Percentiles rank a stretch among this genome's conserved stretches.
Evolutionary conservation across 2,329 filamentous ascomycete species (phyloP).

Genomic region (Tolypocladium amazonense): DNA sequence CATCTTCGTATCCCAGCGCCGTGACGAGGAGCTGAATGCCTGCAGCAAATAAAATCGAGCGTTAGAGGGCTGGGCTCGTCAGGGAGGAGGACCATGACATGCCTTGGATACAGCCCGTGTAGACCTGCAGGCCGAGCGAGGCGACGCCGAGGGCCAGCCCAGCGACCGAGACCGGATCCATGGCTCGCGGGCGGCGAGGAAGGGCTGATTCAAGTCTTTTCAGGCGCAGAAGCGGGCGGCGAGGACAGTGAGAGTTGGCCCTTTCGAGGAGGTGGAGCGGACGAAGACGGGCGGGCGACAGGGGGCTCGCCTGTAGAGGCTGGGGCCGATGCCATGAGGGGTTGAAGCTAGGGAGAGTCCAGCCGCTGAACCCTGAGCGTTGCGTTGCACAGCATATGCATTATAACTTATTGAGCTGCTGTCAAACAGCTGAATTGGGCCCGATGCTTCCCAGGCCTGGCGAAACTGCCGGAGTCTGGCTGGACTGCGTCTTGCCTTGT

Average conservation of each 20-base stretch:
- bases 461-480: neutral
- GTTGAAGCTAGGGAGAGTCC: neutral
- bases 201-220: neutral
- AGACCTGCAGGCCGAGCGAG: slow-evolving; percentile 33
- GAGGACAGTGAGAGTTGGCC: neutral
- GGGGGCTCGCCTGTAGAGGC: neutral
- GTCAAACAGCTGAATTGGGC: neutral
- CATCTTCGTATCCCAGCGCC: slow-evolving; percentile 35
- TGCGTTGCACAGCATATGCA: neutral
- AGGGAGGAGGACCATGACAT: slow-evolving; percentile 4
- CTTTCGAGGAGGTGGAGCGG: neutral
- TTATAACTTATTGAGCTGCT: neutral
- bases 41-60: slow-evolving; percentile 3
- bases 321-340: neutral
- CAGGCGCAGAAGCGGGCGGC: neutral
- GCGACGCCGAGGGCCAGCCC: slow-evolving; percentile 34
- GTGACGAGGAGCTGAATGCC: slow-evolving; percentile 37
- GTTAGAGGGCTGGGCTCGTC: neutral
- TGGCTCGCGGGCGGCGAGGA: slow-evolving; percentile 6
- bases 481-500: neutral
- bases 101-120: slow-evolving; percentile 34
- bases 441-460: neutral
- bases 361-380: neutral
- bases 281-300: neutral
- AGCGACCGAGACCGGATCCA: slow-evolving; percentile 32